These are phyloP conservation scores for Apiospora rasikravindrae DNA, from an alignment of 2,329 filamentous ascomycete genomes.

Conservation along the genomic window DNA sequence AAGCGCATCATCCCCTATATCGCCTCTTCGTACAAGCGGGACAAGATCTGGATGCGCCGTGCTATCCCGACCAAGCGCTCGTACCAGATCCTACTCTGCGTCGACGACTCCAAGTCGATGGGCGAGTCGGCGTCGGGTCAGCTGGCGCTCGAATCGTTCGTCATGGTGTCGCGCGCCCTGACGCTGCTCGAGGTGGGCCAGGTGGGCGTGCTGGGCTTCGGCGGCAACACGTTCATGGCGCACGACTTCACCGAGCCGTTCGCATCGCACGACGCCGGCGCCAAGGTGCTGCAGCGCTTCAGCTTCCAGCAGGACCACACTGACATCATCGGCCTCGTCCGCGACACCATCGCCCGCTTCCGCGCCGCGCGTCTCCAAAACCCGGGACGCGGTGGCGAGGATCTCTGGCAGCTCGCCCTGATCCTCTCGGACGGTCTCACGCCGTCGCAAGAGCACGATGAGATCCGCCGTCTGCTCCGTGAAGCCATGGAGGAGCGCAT, in stretches of 20 bases:
- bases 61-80: conserved; percentile 89
- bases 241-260: conserved; percentile 87
- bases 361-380: conserved; percentile 71
- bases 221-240: conserved; percentile 79
- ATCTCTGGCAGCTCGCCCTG: conserved; percentile 94
- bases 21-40: conserved; percentile 95
- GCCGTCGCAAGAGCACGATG: conserved; percentile 78
- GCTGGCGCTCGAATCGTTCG: conserved; percentile 91
- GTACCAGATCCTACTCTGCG: conserved; percentile 96
- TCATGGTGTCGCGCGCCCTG: conserved; percentile 85
- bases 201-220: conserved; percentile 90
- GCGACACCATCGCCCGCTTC: conserved; percentile 81
- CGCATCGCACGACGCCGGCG: conserved; percentile 76
- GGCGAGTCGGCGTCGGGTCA: conserved; percentile 76
- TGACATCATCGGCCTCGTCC: conserved; percentile 80
- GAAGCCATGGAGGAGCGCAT: conserved; percentile 92
- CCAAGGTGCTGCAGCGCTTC: conserved; percentile 84
- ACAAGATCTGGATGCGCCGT: conserved; percentile 99
- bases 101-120: conserved; percentile 97
- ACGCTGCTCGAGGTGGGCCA: conserved; percentile 95
- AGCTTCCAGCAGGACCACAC: conserved; percentile 85
- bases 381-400: conserved; percentile 56
- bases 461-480: conserved; percentile 80
- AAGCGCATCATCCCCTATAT: conserved; percentile 99
- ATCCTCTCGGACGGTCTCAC: conserved; percentile 95